These are phyloP conservation scores for Penicillium cosmopolitanum DNA, from an alignment of 495 filamentous ascomycete genomes.

Conservation along the genomic window DNA sequence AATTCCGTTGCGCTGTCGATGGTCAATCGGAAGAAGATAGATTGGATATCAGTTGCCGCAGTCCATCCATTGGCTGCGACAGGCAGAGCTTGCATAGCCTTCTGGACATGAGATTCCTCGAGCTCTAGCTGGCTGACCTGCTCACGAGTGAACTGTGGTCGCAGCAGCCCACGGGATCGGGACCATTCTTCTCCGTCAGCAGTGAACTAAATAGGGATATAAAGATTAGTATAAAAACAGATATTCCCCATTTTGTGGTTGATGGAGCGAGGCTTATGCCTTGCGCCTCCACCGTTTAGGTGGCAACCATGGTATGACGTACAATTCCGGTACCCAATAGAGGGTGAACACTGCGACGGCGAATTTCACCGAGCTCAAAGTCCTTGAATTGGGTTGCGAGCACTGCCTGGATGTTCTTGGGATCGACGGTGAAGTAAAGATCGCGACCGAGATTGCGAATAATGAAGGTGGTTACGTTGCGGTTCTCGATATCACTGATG, in stretches of 20 bases:
- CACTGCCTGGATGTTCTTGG: slow-evolving; percentile 57
- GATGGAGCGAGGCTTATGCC: background rate
- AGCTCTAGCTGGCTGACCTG: slow-evolving; percentile 56
- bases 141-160: slow-evolving; percentile 57
- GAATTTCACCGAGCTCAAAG: slow-evolving; percentile 45
- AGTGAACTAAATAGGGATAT: slow-evolving; percentile 41
- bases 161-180: slow-evolving; percentile 57
- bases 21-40: slow-evolving; percentile 66
- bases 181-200: slow-evolving; percentile 54
- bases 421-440: slow-evolving; percentile 51
- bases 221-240: background rate
- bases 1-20: slow-evolving; percentile 71
- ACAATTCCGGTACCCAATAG: slow-evolving; percentile 53
- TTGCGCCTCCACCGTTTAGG: background rate
- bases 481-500: slow-evolving; percentile 32
- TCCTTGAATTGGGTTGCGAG: slow-evolving; percentile 60
- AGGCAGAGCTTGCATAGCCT: slow-evolving; percentile 43
- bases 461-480: slow-evolving; percentile 33
- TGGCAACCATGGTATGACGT: slow-evolving; percentile 19
- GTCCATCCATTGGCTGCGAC: slow-evolving; percentile 49
- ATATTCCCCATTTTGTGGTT: background rate
- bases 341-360: slow-evolving; percentile 39
- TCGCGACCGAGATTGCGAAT: slow-evolving; percentile 34
- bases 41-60: slow-evolving; percentile 54
- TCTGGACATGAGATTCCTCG: slow-evolving; percentile 54